Percentiles rank a stretch among this genome's conserved stretches.
Evolutionary conservation across 1,284 basidiomycete genomes (phyloP).

Genomic region (Agroathelia rolfsii): DNA sequence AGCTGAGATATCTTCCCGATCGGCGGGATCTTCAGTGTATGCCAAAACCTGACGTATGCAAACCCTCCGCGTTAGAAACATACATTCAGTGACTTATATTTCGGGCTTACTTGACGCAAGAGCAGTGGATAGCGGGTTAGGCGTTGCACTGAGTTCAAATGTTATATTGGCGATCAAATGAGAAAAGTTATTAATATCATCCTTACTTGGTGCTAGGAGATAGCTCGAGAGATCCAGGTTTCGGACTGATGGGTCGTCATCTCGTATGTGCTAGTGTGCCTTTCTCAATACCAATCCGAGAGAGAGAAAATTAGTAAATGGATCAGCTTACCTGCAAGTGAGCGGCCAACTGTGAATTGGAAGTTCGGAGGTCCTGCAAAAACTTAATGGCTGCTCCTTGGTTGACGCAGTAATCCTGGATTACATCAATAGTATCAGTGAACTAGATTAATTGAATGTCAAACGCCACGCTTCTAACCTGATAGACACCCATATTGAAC

Average conservation of each 20-base stretch:
- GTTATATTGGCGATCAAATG: slow-evolving; percentile 1
- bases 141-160: slow-evolving; percentile 69
- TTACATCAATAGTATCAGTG: slow-evolving; percentile 6
- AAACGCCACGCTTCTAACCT: slow-evolving; percentile 33
- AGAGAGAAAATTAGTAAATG: not conserved
- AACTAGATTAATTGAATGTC: slow-evolving; percentile 1
- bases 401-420: slow-evolving; percentile 87
- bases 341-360: slow-evolving; percentile 53
- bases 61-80: too few species aligned
- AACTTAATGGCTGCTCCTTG: slow-evolving; percentile 75
- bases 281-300: slow-evolving; percentile 1
- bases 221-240: slow-evolving; percentile 88
- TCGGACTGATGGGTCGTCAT: slow-evolving; percentile 64
- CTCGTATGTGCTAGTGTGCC: slow-evolving; percentile 61
- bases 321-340: slow-evolving; percentile 52
- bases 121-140: slow-evolving; percentile 88
- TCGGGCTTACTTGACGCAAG: slow-evolving; percentile 54
- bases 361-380: slow-evolving; percentile 64
- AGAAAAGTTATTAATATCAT: not conserved
- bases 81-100: not conserved
- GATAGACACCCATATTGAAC: slow-evolving; percentile 69
- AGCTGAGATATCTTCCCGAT: slow-evolving; percentile 42
- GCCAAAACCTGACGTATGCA: slow-evolving; percentile 53
- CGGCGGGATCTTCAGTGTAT: slow-evolving; percentile 61
- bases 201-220: slow-evolving; percentile 80